Evolutionary conservation across 2,329 filamentous ascomycete genomes (phyloP).

Genomic region (Ceratocystis cubensis): DNA sequence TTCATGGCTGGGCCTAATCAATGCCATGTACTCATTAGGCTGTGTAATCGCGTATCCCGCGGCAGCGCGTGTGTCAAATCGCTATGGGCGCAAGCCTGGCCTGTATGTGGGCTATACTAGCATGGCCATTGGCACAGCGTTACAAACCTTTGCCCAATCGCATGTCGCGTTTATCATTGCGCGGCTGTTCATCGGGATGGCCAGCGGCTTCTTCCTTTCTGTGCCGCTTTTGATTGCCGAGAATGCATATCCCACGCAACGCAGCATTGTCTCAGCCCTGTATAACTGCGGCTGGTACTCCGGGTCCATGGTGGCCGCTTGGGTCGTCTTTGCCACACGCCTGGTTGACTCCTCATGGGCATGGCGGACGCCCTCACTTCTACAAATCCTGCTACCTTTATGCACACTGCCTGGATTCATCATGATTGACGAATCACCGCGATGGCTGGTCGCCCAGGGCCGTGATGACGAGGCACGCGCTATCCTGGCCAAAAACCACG

Average conservation of each 20-base stretch:
- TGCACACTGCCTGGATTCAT: slow-evolving; percentile 28
- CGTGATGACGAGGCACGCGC: slow-evolving; percentile 27
- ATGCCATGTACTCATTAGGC: slow-evolving; percentile 42
- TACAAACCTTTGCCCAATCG: slow-evolving; percentile 28
- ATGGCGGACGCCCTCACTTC: slow-evolving; percentile 32
- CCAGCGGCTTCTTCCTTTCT: slow-evolving; percentile 41
- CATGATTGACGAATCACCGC: slow-evolving; percentile 28
- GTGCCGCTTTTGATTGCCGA: slow-evolving; percentile 55
- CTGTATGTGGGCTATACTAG: slow-evolving; percentile 35
- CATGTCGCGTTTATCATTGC: slow-evolving; percentile 44
- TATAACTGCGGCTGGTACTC: slow-evolving; percentile 36
- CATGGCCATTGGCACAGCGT: slow-evolving; percentile 30
- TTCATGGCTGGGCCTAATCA: slow-evolving; percentile 38
- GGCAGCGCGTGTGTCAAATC: slow-evolving; percentile 36
- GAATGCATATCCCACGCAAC: slow-evolving; percentile 49
- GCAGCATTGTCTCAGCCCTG: slow-evolving; percentile 48
- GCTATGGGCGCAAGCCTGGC: slow-evolving; percentile 35
- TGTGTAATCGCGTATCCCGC: slow-evolving; percentile 36
- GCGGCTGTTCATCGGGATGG: slow-evolving; percentile 35
- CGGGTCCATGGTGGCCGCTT: slow-evolving; percentile 36
- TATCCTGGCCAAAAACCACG: slow-evolving; percentile 34
- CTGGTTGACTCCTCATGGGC: slow-evolving; percentile 27
- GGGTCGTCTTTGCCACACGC: slow-evolving; percentile 34
- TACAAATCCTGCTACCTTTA: slow-evolving; percentile 33
- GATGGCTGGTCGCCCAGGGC: slow-evolving; percentile 28